These are phyloP conservation scores for Hippophae gyantsensis DNA, from an alignment of 306 rosid species.

Conservation along the genomic window DNA sequence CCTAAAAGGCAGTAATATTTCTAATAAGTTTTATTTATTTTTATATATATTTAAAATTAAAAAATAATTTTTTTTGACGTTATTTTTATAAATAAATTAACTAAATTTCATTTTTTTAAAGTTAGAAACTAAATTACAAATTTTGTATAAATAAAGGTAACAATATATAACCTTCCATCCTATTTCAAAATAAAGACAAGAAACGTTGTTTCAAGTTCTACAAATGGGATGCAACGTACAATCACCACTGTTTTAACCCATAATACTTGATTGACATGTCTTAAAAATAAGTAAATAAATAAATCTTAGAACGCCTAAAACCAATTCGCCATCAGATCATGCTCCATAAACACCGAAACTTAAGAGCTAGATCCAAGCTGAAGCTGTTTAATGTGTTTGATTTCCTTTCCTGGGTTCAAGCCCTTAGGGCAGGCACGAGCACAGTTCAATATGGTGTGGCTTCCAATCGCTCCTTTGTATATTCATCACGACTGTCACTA, in stretches of 20 bases:
- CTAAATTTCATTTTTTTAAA: no score
- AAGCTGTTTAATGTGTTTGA: slow-evolving; percentile 63
- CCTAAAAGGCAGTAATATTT: no score
- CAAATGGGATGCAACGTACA: slow-evolving; percentile 21
- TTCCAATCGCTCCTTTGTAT: slow-evolving; percentile 78
- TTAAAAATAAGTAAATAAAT: slow-evolving; percentile 19
- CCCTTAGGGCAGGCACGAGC: slow-evolving; percentile 98
- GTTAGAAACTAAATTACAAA: background rate
- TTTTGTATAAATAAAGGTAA: background rate
- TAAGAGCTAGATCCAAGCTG: slow-evolving; percentile 24
- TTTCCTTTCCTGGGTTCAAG: slow-evolving; percentile 93
- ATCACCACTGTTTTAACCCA: slow-evolving; percentile 34
- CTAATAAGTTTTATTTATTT: no score
- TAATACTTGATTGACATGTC: slow-evolving; percentile 15
- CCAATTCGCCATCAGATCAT: slow-evolving; percentile 24
- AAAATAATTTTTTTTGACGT: no score
- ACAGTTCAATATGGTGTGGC: slow-evolving; percentile 98
- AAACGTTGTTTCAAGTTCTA: slow-evolving; percentile 23
- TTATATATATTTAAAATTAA: no score
- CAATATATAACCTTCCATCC: slow-evolving; percentile 18
- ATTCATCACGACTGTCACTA: slow-evolving; percentile 95
- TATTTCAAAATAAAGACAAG: slow-evolving; percentile 23
- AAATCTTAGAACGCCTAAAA: slow-evolving; percentile 12
- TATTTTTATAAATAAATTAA: no score
- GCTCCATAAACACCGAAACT: slow-evolving; percentile 20